Evolutionary conservation across 192 early-diverging fungal species (phyloP).

Genomic region (Dispira parvispora): DNA sequence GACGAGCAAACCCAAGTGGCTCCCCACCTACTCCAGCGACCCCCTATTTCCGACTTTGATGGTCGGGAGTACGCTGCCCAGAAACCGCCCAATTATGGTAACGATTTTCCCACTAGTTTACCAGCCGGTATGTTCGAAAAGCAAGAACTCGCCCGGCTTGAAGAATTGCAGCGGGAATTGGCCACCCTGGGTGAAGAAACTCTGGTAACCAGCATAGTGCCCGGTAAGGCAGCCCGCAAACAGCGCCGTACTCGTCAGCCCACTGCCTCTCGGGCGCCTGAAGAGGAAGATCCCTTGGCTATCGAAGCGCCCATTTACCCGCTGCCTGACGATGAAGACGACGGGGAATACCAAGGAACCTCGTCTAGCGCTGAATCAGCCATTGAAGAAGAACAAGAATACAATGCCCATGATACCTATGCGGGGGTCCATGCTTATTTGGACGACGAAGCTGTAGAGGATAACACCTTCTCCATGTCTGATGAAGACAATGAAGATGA

Average conservation of each 20-base stretch:
- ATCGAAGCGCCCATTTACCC: slow-evolving; percentile 27
- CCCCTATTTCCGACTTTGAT: slow-evolving; percentile 44
- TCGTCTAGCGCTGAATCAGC: slow-evolving; percentile 17
- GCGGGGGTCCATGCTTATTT: slow-evolving; percentile 14
- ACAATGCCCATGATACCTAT: slow-evolving; percentile 14
- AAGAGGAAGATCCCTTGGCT: slow-evolving; percentile 14
- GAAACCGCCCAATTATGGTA: slow-evolving; percentile 35
- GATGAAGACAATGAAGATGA: not conserved
- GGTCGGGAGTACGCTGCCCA: slow-evolving; percentile 47
- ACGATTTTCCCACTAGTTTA: slow-evolving; percentile 30
- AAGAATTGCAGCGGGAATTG: slow-evolving; percentile 31
- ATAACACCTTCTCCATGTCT: not conserved
- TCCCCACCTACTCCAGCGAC: slow-evolving; percentile 42
- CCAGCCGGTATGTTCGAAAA: slow-evolving; percentile 23
- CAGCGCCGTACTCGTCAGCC: not conserved
- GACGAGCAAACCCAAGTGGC: slow-evolving; percentile 56
- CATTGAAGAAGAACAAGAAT: slow-evolving; percentile 37
- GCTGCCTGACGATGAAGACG: slow-evolving; percentile 40
- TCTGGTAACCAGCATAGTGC: slow-evolving; percentile 9
- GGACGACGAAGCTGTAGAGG: slow-evolving; percentile 21
- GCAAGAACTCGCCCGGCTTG: slow-evolving; percentile 30
- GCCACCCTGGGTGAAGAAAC: slow-evolving; percentile 23
- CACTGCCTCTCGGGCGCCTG: not conserved
- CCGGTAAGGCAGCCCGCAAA: not conserved
- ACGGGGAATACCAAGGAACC: slow-evolving; percentile 34